These are phyloP conservation scores for Nepenthes gracilis DNA, from an alignment of 148 eudicot species.

Conservation along the genomic window DNA sequence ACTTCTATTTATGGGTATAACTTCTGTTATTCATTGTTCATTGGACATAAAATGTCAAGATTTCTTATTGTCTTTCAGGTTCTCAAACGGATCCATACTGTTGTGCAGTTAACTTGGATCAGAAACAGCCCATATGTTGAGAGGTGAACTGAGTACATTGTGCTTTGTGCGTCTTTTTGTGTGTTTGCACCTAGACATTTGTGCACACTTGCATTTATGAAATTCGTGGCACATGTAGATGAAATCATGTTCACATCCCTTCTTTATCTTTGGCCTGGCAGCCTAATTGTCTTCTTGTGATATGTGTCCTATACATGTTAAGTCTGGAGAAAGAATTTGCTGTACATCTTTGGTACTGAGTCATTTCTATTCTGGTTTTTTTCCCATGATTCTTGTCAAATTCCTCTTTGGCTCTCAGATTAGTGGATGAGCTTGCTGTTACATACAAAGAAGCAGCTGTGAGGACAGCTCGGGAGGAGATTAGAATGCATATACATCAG, in stretches of 20 bases:
- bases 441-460: constrained; percentile 70
- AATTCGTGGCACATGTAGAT: too few species aligned
- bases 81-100: constrained; percentile 43
- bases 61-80: constrained; percentile 35
- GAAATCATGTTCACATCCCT: too few species aligned
- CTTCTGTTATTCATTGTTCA: not conserved
- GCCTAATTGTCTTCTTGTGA: too few species aligned
- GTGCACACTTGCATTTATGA: too few species aligned
- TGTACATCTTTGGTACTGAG: not conserved
- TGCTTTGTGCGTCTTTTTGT: too few species aligned
- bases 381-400: not conserved
- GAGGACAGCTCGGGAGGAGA: constrained; percentile 61
- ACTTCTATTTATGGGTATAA: not conserved
- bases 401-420: constrained; percentile 28
- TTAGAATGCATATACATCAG: constrained; percentile 42
- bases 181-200: too few species aligned
- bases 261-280: too few species aligned
- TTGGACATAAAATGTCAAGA: not conserved
- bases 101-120: constrained; percentile 83
- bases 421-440: constrained; percentile 66
- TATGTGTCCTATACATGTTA: not conserved
- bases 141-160: not conserved
- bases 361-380: not conserved
- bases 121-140: constrained; percentile 63
- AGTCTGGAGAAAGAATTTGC: not conserved